Conservation (phyloP, 2,329 filamentous ascomycete species). For the Tympanopsis confertula region DNA sequence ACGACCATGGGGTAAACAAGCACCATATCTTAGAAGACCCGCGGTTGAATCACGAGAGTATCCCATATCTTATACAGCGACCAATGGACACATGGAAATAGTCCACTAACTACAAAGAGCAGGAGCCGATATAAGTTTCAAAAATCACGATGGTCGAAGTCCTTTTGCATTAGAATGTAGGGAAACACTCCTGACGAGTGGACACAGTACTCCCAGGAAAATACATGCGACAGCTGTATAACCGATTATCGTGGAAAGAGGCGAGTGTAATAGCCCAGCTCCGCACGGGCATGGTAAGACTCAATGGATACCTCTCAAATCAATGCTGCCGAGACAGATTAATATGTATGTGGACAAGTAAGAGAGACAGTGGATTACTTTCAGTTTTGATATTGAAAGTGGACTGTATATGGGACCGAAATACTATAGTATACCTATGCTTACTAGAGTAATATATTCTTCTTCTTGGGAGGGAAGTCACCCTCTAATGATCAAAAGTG, state of each 20-base stretch:
- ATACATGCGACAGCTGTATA: slow-evolving; percentile 8
- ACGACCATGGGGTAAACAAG: too few relatives aligned
- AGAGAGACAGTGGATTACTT: slow-evolving; percentile 10
- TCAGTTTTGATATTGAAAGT: slow-evolving; percentile 10
- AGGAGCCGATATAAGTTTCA: too few relatives aligned
- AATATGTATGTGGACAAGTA: slow-evolving; percentile 7
- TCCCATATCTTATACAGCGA: too few relatives aligned
- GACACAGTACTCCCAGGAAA: slow-evolving; percentile 6
- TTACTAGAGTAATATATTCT: slow-evolving; percentile 11
- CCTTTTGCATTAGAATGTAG: slow-evolving; percentile 6
- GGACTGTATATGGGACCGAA: slow-evolving; percentile 9
- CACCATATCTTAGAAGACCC: too few relatives aligned
- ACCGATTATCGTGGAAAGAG: slow-evolving; percentile 7
- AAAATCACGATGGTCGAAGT: too few relatives aligned
- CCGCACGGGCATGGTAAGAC: slow-evolving; percentile 7
- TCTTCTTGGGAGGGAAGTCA: slow-evolving; percentile 13
- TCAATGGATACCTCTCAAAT: too few relatives aligned
- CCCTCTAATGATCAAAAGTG: slow-evolving; percentile 9
- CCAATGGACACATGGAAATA: too few relatives aligned
- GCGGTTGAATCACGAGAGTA: too few relatives aligned
- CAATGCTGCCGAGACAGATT: too few relatives aligned
- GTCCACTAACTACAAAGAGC: too few relatives aligned
- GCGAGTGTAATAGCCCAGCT: slow-evolving; percentile 9
- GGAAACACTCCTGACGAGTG: slow-evolving; percentile 7
- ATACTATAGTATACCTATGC: slow-evolving; percentile 10